phyloP scores from a whole-genome alignment of 768 basidiomycete genomes.

The Symmetrospora coprosmae region DNA sequence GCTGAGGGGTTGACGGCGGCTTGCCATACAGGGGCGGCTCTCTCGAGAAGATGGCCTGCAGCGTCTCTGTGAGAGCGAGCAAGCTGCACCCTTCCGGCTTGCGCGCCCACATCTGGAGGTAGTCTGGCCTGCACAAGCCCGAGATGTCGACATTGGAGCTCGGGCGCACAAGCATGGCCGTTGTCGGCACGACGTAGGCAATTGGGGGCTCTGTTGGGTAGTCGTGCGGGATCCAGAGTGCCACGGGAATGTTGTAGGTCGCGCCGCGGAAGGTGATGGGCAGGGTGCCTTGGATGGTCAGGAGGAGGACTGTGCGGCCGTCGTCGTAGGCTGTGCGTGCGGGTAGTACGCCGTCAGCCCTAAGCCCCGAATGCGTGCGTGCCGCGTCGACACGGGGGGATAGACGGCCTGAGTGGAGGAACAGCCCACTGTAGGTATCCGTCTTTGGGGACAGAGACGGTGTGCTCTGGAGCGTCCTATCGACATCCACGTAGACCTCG shows the following conservation, averaged over 20 bases:
- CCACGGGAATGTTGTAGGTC: constrained; percentile 85
- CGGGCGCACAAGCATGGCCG: constrained; percentile 72
- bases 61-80: constrained; percentile 54
- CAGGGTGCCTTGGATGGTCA: constrained; percentile 78
- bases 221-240: constrained; percentile 69
- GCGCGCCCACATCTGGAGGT: constrained; percentile 59
- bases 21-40: constrained; percentile 83
- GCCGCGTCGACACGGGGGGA: too few relatives aligned
- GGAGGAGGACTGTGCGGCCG: constrained; percentile 76
- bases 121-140: constrained; percentile 56
- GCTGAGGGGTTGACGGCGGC: constrained; percentile 37
- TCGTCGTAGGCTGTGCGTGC: constrained; percentile 46
- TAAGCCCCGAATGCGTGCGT: constrained; percentile 2
- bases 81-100: constrained; percentile 77
- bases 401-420: too few relatives aligned
- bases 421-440: constrained; percentile 59
- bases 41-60: constrained; percentile 68
- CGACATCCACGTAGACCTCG: constrained; percentile 52
- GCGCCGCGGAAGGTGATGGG: constrained; percentile 63
- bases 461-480: constrained; percentile 46
- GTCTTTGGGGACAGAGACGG: constrained; percentile 58
- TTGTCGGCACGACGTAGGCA: constrained; percentile 79
- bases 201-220: constrained; percentile 74
- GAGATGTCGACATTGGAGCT: constrained; percentile 64
- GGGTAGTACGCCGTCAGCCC: constrained; percentile 25